Percentiles rank a stretch among this genome's conserved stretches.
These are phyloP conservation scores for Klebsormidium nitens DNA, from an alignment of 139 green algal species.

Conservation along the genomic window DNA sequence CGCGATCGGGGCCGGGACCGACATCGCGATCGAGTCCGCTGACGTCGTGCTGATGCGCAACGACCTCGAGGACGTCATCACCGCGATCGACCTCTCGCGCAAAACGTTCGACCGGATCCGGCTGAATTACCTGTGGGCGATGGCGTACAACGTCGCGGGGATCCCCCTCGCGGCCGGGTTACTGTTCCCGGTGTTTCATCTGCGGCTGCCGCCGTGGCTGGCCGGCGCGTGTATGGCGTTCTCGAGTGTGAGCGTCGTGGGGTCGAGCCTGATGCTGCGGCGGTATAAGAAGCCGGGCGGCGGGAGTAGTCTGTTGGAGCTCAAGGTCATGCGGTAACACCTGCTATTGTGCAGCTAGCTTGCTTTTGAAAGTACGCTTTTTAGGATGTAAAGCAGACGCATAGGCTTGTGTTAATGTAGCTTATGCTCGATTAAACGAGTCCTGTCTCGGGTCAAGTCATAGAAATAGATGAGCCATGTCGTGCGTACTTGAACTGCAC, in stretches of 20 bases:
- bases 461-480: too few relatives aligned
- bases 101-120: slow-evolving; percentile 78
- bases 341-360: too few relatives aligned
- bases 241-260: slow-evolving; percentile 79
- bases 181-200: slow-evolving; percentile 58
- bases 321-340: too few relatives aligned
- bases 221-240: slow-evolving; percentile 86
- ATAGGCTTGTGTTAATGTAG: too few relatives aligned
- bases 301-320: too few relatives aligned
- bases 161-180: slow-evolving; percentile 75
- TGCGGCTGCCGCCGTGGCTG: slow-evolving; percentile 88
- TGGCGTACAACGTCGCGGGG: slow-evolving; percentile 89
- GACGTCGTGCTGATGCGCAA: slow-evolving; percentile 90
- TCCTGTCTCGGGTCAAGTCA: too few relatives aligned
- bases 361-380: too few relatives aligned
- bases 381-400: too few relatives aligned
- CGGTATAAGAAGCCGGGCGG: too few relatives aligned
- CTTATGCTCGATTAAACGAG: too few relatives aligned
- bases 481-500: too few relatives aligned
- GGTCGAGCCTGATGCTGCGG: slow-evolving; percentile 69
- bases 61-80: slow-evolving; percentile 83
- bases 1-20: slow-evolving; percentile 76
- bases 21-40: slow-evolving; percentile 73
- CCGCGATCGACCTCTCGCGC: slow-evolving; percentile 78
- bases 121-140: slow-evolving; percentile 89